These are phyloP conservation scores for Tephrocybe sp. DNA, from an alignment of 768 basidiomycete genomes.

Conservation along the genomic window DNA sequence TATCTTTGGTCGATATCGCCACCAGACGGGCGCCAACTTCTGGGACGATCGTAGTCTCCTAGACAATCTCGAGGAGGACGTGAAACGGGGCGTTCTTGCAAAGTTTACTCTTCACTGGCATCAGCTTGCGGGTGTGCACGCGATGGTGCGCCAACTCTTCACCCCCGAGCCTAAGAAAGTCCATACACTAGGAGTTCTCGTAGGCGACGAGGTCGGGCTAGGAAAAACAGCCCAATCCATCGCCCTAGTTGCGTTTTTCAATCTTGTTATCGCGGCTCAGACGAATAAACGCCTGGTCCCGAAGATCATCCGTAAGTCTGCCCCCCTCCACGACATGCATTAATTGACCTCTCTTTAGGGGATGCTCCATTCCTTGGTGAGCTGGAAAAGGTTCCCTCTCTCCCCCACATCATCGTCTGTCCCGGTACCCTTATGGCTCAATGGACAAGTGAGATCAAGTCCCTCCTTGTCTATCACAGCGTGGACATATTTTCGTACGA, in stretches of 20 bases:
- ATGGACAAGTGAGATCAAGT: constrained; percentile 20
- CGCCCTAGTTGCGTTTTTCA: constrained; percentile 20
- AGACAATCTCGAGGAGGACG: not conserved
- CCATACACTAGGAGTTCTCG: constrained; percentile 14
- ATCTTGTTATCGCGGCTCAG: constrained; percentile 6
- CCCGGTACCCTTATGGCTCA: constrained; percentile 22
- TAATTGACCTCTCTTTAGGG: no score
- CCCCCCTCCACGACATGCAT: no score
- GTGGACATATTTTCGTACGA: constrained; percentile 29
- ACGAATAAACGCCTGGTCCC: not conserved
- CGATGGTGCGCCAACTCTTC: constrained; percentile 18
- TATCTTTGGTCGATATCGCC: no score
- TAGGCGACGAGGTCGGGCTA: constrained; percentile 31
- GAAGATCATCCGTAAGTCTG: constrained; percentile 5
- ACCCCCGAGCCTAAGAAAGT: not conserved
- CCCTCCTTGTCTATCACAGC: constrained; percentile 10
- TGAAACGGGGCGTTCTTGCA: not conserved
- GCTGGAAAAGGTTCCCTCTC: no score
- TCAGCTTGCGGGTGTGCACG: constrained; percentile 23
- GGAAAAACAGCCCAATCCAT: constrained; percentile 29
- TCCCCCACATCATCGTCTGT: constrained; percentile 22
- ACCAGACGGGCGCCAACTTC: no score
- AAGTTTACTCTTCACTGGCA: constrained; percentile 31
- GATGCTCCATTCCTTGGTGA: no score
- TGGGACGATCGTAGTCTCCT: constrained; percentile 3